Conservation (phyloP, 2,329 filamentous ascomycete species). For the Trichoderma brevicompactum region DNA sequence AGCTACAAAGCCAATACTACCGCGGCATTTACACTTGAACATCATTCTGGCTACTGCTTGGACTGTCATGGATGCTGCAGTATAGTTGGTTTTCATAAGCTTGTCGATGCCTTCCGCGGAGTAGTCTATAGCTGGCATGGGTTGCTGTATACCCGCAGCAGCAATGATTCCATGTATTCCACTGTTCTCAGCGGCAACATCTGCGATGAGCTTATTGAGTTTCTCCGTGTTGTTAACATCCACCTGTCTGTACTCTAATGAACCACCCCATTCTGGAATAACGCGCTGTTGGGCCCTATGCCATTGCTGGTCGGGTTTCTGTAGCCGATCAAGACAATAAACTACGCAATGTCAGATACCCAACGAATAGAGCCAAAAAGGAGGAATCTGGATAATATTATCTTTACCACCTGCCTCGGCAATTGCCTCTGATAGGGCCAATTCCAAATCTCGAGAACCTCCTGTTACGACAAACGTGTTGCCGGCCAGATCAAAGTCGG, state of each 20-base stretch:
- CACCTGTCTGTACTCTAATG: slow-evolving; percentile 68
- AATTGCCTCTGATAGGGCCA: slow-evolving; percentile 73
- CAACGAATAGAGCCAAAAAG: too few species aligned
- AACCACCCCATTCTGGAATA: slow-evolving; percentile 18
- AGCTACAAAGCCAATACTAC: slow-evolving; percentile 69
- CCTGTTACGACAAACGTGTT: slow-evolving; percentile 74
- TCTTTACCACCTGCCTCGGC: slow-evolving; percentile 74
- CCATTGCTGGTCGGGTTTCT: slow-evolving; percentile 61
- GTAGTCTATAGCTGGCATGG: slow-evolving; percentile 81
- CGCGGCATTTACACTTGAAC: slow-evolving; percentile 59
- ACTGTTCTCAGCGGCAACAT: slow-evolving; percentile 71
- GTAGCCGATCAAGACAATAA: slow-evolving; percentile 60
- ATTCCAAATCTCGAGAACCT: slow-evolving; percentile 71
- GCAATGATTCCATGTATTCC: slow-evolving; percentile 75
- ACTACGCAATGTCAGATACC: slow-evolving; percentile 43
- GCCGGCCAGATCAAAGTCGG: slow-evolving; percentile 71
- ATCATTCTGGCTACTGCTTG: slow-evolving; percentile 84
- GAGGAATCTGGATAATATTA: slow-evolving; percentile 33
- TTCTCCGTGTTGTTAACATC: slow-evolving; percentile 76
- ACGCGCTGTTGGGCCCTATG: slow-evolving; percentile 49
- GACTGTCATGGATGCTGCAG: slow-evolving; percentile 80
- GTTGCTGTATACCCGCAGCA: slow-evolving; percentile 75
- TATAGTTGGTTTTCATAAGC: slow-evolving; percentile 84
- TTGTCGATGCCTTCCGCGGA: slow-evolving; percentile 72
- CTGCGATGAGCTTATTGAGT: slow-evolving; percentile 68